phyloP scores from a whole-genome alignment of 2,329 filamentous ascomycete genomes.

The Nakataea oryzae region DNA sequence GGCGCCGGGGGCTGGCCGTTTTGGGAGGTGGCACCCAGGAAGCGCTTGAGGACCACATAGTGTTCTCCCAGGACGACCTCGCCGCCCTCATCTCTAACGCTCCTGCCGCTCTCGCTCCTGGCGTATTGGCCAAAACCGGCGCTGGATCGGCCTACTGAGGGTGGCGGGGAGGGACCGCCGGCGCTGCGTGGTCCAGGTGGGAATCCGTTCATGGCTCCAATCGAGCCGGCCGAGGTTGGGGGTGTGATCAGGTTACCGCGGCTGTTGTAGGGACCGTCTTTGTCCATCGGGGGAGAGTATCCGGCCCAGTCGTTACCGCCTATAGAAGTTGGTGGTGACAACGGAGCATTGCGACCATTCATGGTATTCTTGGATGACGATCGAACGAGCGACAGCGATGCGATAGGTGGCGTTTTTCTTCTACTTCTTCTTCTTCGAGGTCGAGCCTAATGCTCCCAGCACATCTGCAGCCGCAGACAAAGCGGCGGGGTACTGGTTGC shows the following conservation, averaged over 20 bases:
- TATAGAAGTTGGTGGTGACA: slow-evolving; percentile 76
- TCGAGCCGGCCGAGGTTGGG: slow-evolving; percentile 55
- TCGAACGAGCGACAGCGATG: background rate
- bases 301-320: slow-evolving; percentile 76
- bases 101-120: slow-evolving; percentile 55
- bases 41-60: slow-evolving; percentile 69
- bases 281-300: slow-evolving; percentile 45
- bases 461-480: background rate
- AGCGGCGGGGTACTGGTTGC: slow-evolving; percentile 3
- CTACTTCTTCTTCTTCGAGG: no score
- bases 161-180: slow-evolving; percentile 71
- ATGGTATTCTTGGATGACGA: slow-evolving; percentile 31
- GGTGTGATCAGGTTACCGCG: slow-evolving; percentile 56
- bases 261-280: slow-evolving; percentile 42
- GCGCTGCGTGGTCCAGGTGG: slow-evolving; percentile 43
- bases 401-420: background rate
- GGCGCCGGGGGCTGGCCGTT: slow-evolving; percentile 67
- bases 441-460: background rate
- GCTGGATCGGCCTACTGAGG: slow-evolving; percentile 78
- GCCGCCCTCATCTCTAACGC: slow-evolving; percentile 46
- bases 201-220: slow-evolving; percentile 50
- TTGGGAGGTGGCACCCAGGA: slow-evolving; percentile 57
- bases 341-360: slow-evolving; percentile 64
- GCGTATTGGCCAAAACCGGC: slow-evolving; percentile 64
- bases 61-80: slow-evolving; percentile 64